These are phyloP conservation scores for Tolypocladium inflatum DNA, from an alignment of 2,329 filamentous ascomycete genomes.

Conservation along the genomic window DNA sequence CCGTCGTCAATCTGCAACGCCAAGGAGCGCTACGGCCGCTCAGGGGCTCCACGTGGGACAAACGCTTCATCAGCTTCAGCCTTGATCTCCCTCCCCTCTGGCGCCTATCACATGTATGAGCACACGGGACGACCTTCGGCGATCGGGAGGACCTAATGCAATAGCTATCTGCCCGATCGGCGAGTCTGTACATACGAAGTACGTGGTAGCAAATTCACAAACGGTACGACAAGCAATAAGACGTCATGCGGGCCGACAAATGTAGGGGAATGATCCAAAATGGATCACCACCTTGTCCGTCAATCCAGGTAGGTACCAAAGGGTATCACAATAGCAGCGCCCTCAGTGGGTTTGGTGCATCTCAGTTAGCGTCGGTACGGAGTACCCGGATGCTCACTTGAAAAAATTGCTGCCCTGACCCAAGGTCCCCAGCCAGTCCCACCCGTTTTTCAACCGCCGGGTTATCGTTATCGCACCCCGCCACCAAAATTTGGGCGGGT, in stretches of 20 bases:
- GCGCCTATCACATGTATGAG: neutral
- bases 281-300: neutral
- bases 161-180: neutral
- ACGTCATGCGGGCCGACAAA: neutral
- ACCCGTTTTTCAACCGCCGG: constrained; percentile 9
- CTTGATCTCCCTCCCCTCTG: neutral
- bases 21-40: neutral
- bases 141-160: neutral
- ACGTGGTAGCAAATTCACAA: neutral
- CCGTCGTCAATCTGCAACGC: neutral
- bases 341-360: neutral
- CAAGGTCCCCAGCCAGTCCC: neutral
- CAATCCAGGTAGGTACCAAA: neutral
- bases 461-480: constrained; percentile 31
- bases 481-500: constrained; percentile 11
- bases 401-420: neutral
- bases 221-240: neutral
- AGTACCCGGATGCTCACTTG: neutral
- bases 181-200: neutral
- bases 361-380: neutral
- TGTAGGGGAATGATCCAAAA: neutral
- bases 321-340: neutral
- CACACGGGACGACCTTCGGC: neutral
- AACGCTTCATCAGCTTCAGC: neutral
- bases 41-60: neutral